Evolutionary conservation across 495 filamentous ascomycete species (phyloP).

Genomic region (Podospora australis): DNA sequence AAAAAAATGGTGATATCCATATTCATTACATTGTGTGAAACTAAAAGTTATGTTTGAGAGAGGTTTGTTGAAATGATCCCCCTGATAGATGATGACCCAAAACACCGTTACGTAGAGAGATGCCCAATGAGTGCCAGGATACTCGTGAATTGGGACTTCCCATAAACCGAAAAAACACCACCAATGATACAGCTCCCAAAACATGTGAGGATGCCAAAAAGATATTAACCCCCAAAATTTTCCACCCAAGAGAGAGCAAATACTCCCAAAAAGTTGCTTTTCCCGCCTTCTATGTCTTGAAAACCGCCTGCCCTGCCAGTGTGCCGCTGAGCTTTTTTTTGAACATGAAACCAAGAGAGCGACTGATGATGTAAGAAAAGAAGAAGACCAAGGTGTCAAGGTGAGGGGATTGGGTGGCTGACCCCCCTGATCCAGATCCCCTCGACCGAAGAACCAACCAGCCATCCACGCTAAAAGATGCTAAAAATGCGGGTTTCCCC

Average conservation of each 20-base stretch:
- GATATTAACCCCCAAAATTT: background rate
- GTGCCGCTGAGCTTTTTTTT: conserved; percentile 1
- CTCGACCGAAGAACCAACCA: background rate
- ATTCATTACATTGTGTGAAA: too few species aligned
- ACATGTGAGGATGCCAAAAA: background rate
- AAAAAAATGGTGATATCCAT: too few species aligned
- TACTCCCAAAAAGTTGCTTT: background rate
- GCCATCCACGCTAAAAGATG: background rate
- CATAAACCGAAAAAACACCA: too few species aligned
- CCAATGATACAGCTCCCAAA: too few species aligned
- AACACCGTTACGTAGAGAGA: too few species aligned
- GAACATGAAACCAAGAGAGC: background rate
- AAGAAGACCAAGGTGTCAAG: background rate
- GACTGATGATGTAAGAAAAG: background rate
- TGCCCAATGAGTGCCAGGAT: too few species aligned
- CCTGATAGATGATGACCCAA: background rate
- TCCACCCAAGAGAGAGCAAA: background rate
- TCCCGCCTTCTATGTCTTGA: background rate
- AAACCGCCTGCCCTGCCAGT: background rate
- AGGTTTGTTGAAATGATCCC: too few species aligned
- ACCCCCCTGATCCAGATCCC: background rate
- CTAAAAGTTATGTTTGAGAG: too few species aligned
- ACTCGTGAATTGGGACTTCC: too few species aligned
- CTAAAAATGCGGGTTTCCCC: background rate
- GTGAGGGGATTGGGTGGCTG: background rate